Percentiles rank a stretch among this genome's conserved stretches.
Conservation (phyloP, 2,329 filamentous ascomycete genomes). For the Massarina eburnea region DNA sequence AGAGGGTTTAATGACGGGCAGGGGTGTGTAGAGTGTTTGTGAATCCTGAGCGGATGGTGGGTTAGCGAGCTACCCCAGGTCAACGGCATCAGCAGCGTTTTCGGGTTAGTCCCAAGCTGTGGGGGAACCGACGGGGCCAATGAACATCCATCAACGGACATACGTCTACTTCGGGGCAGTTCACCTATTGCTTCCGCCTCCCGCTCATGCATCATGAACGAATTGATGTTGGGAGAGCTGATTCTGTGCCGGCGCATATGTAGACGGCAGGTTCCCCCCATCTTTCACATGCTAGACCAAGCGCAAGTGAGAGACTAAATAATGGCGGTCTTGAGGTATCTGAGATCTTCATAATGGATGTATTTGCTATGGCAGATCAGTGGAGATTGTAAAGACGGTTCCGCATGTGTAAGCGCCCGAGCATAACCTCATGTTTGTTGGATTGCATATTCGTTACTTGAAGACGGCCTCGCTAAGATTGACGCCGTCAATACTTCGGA, state of each 20-base stretch:
- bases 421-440: no score
- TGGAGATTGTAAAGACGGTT: no score
- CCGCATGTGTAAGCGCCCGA: no score
- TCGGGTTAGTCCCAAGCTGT: slow-evolving; percentile 4
- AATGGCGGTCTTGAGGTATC: no score
- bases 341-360: no score
- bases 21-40: slow-evolving; percentile 1
- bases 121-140: slow-evolving; percentile 12
- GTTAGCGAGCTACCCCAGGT: slow-evolving; percentile 3
- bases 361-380: no score
- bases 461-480: no score
- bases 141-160: slow-evolving; percentile 3
- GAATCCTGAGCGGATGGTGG: slow-evolving; percentile 3
- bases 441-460: no score
- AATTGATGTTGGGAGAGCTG: no score
- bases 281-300: not conserved
- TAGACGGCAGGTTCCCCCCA: no score
- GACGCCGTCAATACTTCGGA: no score
- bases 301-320: no score
- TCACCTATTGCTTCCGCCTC: not conserved
- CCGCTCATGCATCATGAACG: not conserved
- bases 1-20: slow-evolving; percentile 1
- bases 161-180: not conserved
- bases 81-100: not conserved
- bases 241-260: not conserved